These are phyloP conservation scores for Skeletonema marinoi DNA, from an alignment of 108 stramenopile genomes.

Conservation along the genomic window DNA sequence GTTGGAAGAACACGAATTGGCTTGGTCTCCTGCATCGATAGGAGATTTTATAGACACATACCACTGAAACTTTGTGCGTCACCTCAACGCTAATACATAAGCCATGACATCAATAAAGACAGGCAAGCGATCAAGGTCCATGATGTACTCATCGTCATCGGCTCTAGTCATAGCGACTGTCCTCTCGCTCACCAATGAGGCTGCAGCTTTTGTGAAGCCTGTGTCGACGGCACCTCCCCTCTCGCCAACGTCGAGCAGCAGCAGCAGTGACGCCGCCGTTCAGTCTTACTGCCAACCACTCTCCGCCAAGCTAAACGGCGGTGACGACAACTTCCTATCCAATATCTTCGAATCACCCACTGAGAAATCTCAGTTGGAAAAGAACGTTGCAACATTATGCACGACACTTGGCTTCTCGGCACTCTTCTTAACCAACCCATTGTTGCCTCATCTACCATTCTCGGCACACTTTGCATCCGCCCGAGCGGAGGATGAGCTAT, in stretches of 20 bases:
- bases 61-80: background rate
- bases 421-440: constrained; percentile 45
- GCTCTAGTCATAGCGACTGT: constrained; percentile 11
- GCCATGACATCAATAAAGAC: constrained; percentile 1
- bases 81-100: background rate
- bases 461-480: constrained; percentile 39
- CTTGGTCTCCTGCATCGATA: background rate
- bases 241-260: background rate
- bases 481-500: constrained; percentile 86
- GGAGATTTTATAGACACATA: background rate
- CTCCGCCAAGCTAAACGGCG: constrained; percentile 3
- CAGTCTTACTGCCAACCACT: constrained; percentile 1
- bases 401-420: constrained; percentile 49
- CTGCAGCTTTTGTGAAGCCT: background rate
- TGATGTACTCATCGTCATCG: constrained; percentile 19
- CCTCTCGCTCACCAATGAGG: background rate
- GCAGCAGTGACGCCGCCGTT: background rate
- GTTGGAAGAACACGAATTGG: background rate
- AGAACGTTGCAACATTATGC: constrained; percentile 30
- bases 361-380: constrained; percentile 36
- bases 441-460: constrained; percentile 43
- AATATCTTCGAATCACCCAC: background rate
- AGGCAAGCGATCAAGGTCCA: constrained; percentile 20
- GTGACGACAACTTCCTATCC: background rate
- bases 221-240: background rate